phyloP scores from a whole-genome alignment of 23 red algal species.

The Gracilaria gracilis region DNA sequence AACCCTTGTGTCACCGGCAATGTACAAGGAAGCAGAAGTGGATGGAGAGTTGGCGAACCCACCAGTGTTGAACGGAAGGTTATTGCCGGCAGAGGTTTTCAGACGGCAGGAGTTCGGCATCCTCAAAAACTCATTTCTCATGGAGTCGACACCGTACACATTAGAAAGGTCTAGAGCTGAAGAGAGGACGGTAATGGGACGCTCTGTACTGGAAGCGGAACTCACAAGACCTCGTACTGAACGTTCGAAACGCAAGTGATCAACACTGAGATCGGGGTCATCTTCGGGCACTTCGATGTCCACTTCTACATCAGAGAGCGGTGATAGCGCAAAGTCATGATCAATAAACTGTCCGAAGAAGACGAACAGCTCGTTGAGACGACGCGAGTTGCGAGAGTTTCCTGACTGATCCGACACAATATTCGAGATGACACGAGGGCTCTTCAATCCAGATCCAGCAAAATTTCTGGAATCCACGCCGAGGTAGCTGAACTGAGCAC shows the following conservation, averaged over 20 bases:
- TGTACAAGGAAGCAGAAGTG: slow-evolving; percentile 26
- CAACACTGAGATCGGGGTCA: slow-evolving; percentile 6
- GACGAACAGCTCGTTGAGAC: slow-evolving; percentile 59
- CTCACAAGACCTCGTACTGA: slow-evolving; percentile 8
- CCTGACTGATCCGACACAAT: slow-evolving; percentile 46
- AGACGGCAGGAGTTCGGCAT: slow-evolving; percentile 29
- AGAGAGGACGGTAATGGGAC: slow-evolving; percentile 59
- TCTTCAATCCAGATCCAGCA: neutral
- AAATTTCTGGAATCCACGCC: neutral
- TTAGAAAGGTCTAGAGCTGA: slow-evolving; percentile 54
- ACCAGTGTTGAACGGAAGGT: slow-evolving; percentile 41
- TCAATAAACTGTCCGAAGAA: slow-evolving; percentile 77
- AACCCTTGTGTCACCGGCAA: slow-evolving; percentile 47
- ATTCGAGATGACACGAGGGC: slow-evolving; percentile 58
- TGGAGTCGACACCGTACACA: slow-evolving; percentile 41
- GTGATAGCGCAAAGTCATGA: slow-evolving; percentile 65
- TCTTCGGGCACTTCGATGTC: slow-evolving; percentile 15
- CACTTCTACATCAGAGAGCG: slow-evolving; percentile 18
- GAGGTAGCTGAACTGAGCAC: slow-evolving; percentile 36
- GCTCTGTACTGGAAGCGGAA: slow-evolving; percentile 4
- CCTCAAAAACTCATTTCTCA: slow-evolving; percentile 30
- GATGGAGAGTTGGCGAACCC: slow-evolving; percentile 56
- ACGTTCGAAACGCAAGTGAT: slow-evolving; percentile 32
- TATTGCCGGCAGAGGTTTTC: slow-evolving; percentile 26
- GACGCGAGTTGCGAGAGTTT: slow-evolving; percentile 20